A percentile compares a stretch with the other conserved stretches of the same genome.
phyloP scores from a whole-genome alignment of 495 filamentous ascomycete species.

The Neurospora sp. region DNA sequence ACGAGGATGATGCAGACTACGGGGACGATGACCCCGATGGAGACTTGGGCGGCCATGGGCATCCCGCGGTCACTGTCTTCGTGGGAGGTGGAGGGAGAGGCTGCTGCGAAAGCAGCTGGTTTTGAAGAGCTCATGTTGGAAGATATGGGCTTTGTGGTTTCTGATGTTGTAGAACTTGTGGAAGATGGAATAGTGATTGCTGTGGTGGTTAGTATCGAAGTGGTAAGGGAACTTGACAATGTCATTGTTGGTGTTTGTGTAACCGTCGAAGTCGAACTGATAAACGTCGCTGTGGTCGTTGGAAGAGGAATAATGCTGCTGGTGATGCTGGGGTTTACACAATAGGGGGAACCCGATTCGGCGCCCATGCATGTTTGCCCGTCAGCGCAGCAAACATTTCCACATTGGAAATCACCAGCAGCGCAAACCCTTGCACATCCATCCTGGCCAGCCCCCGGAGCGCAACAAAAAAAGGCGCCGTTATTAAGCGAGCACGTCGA shows the following conservation, averaged over 20 bases:
- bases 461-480: conserved; percentile 15
- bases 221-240: background rate
- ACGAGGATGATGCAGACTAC: conserved; percentile 4
- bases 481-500: conserved; percentile 8
- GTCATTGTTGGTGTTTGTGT: background rate
- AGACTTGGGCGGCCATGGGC: conserved; percentile 4
- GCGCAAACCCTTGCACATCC: conserved; percentile 13
- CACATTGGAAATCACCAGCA: conserved; percentile 16
- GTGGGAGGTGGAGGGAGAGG: background rate
- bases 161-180: background rate
- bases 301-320: background rate
- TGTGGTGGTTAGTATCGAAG: background rate
- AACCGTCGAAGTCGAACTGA: background rate
- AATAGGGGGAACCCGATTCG: conserved; percentile 6
- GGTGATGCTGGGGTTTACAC: background rate
- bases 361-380: conserved; percentile 11
- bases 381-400: conserved; percentile 14
- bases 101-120: background rate
- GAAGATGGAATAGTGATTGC: background rate
- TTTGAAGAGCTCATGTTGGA: background rate
- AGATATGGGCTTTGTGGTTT: background rate
- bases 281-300: background rate
- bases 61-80: background rate
- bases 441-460: conserved; percentile 2
- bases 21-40: conserved; percentile 7